Base-by-base conservation (phyloP, 306 rosid genomes). In the Rosa persica region DNA sequence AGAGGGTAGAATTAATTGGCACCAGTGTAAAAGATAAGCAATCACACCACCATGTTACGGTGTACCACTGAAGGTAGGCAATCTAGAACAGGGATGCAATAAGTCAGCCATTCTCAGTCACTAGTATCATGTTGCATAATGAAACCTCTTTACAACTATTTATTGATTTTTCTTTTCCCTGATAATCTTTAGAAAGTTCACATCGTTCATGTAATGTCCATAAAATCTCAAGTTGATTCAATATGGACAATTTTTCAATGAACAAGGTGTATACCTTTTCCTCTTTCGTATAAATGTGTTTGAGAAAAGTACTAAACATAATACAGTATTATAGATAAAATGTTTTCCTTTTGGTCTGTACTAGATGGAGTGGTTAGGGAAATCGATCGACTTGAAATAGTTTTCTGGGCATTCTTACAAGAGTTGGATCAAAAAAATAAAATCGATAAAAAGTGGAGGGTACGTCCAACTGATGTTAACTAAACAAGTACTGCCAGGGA, bases 71-170 rank as follows among this genome's bases (percentile, higher is more conserved):
- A 8, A 47, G 44, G 46, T 65, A 36, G 70, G 47, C 71, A 36
- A 5, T 67, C 23, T 19, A 8, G 71, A 38, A 67, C 47, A 67
- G 71, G 16, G 39, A 67, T 67, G 25, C 25, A 4, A 20, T 38
- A 66, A 19, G 40, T 39, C 22, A 17, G 16, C 48, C 48, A 67
- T 67, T 67, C 48, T 39, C 22, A 9, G 71, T 66, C 23, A 67
- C 22, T 65, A 44, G 23, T 34, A 39, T 64, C 44, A 67, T 67
- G 48, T 38, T 67, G 27, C 71, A 39, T 67, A n/a, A 67, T 67
- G 48, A 38, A 39, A 39, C 71, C 47, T 39, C 27, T 67, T 39
- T 4, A 67, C 8, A 67, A 39, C 13, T 67, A 16, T 36, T 38
- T 16, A 6, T 38, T 34, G 47, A 51, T 72, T 51, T 71, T 49